Conservation (phyloP, 768 basidiomycete species). For the Mycena haematopus region DNA sequence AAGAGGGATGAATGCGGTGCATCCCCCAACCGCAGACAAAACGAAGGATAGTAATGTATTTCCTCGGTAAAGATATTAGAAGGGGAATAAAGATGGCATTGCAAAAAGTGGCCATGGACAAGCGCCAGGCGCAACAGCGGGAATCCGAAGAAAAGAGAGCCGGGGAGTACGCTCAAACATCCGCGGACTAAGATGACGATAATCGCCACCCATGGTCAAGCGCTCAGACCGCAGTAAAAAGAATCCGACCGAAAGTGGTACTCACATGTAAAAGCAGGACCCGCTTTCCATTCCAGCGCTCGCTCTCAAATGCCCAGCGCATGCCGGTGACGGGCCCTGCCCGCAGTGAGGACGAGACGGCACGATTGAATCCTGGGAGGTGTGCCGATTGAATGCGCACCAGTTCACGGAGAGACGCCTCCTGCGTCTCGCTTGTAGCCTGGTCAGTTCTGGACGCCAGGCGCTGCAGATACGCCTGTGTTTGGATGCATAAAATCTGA, state of each 20-base stretch:
- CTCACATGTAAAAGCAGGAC: conserved; percentile 71
- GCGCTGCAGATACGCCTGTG: conserved; percentile 27
- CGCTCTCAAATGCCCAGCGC: conserved; percentile 55
- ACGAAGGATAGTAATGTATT: too few relatives aligned
- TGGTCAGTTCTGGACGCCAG: conserved; percentile 6
- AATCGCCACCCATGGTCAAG: too few relatives aligned
- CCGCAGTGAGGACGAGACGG: conserved; percentile 77
- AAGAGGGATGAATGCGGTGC: background rate
- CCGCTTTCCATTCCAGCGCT: conserved; percentile 52
- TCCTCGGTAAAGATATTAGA: too few relatives aligned
- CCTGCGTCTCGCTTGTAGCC: background rate
- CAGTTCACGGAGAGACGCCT: conserved; percentile 48
- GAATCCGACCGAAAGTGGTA: too few relatives aligned
- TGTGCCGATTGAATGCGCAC: conserved; percentile 82
- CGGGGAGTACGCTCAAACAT: conserved; percentile 29
- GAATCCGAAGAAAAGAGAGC: background rate
- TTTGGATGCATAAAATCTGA: background rate
- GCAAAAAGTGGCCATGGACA: too few relatives aligned
- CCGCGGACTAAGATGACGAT: too few relatives aligned
- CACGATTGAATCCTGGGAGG: conserved; percentile 75
- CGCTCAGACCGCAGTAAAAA: too few relatives aligned
- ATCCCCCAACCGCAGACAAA: too few relatives aligned
- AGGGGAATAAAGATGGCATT: too few relatives aligned
- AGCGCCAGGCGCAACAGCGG: too few relatives aligned
- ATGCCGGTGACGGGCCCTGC: conserved; percentile 76